phyloP scores from a whole-genome alignment of 2,329 filamentous ascomycete genomes.

The Venturia aucupariae region DNA sequence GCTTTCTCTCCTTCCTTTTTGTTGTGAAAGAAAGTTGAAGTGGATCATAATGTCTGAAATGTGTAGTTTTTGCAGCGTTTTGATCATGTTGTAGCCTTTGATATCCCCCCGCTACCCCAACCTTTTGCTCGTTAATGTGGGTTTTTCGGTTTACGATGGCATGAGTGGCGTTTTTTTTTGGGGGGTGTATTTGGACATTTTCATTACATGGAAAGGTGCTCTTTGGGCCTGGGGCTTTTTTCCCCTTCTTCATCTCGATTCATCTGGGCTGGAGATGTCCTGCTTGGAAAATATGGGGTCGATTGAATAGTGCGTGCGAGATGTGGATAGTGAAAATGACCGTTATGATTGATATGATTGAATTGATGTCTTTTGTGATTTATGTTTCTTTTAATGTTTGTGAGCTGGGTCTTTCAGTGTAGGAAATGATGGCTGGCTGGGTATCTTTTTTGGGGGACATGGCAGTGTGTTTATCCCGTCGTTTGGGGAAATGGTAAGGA shows the following conservation, averaged over 20 bases:
- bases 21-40: not conserved
- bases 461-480: too few relatives aligned
- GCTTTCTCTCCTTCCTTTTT: not conserved
- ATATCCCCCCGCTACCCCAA: not conserved
- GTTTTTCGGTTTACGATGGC: not conserved
- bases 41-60: too few relatives aligned
- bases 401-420: not conserved
- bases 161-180: constrained; percentile 5
- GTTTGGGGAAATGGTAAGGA: too few relatives aligned
- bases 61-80: constrained; percentile 4
- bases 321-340: not conserved
- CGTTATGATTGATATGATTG: not conserved
- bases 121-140: not conserved
- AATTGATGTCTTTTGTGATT: not conserved
- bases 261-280: too few relatives aligned
- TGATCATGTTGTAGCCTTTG: not conserved
- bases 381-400: not conserved
- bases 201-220: not conserved
- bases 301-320: not conserved
- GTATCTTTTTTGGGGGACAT: too few relatives aligned
- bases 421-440: too few relatives aligned
- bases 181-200: not conserved
- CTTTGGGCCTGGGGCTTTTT: not conserved
- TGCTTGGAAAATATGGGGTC: too few relatives aligned
- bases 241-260: not conserved